Evolutionary conservation across 2,329 filamentous ascomycete species (phyloP).

Genomic region (Pseudocercospora musae): DNA sequence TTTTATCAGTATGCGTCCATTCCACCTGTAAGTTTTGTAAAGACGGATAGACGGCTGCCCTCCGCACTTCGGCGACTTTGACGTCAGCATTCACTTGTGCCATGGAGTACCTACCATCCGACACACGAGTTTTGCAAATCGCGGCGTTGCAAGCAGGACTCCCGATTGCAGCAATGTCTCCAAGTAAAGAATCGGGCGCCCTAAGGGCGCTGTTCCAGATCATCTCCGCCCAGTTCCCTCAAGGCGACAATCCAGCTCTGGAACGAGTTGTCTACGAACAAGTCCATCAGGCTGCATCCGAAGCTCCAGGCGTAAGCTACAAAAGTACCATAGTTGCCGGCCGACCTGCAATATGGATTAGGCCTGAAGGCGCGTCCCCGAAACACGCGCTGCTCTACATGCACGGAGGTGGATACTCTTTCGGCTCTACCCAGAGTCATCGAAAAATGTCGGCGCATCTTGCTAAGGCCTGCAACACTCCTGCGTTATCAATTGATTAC

Average conservation of each 20-base stretch:
- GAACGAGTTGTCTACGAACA: constrained; percentile 27
- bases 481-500: constrained; percentile 56
- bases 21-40: too few relatives aligned
- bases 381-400: constrained; percentile 21
- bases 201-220: constrained; percentile 23
- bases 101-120: background rate
- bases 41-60: background rate
- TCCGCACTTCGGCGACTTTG: background rate
- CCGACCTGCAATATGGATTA: constrained; percentile 23
- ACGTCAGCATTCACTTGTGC: background rate
- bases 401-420: constrained; percentile 29
- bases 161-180: constrained; percentile 18
- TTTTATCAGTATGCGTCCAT: background rate
- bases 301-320: constrained; percentile 25
- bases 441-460: constrained; percentile 29
- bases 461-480: constrained; percentile 49
- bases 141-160: background rate
- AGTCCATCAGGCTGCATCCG: constrained; percentile 24
- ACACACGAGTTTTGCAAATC: too few relatives aligned
- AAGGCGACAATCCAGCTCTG: constrained; percentile 18
- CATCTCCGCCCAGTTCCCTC: constrained; percentile 19
- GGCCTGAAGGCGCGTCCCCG: constrained; percentile 20
- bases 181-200: constrained; percentile 27
- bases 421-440: constrained; percentile 26
- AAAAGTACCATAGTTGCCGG: constrained; percentile 19